Percentiles rank a stretch among this genome's conserved stretches.
Conservation (phyloP, 2,329 filamentous ascomycete species). For the Aspergillus intermedius region DNA sequence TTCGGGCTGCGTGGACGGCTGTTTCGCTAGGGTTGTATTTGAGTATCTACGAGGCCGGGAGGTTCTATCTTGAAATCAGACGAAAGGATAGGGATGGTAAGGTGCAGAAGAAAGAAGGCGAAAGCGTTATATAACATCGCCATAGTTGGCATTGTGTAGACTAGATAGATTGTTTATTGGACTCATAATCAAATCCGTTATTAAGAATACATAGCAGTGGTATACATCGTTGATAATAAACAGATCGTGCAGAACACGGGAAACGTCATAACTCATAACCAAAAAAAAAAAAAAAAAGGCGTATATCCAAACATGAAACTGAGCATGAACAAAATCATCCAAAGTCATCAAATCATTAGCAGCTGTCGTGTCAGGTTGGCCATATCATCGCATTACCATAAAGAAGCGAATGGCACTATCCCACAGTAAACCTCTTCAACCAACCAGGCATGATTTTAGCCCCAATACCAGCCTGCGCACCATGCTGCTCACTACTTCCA, state of each 20-base stretch:
- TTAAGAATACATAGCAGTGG: too few relatives aligned
- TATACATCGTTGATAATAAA: too few relatives aligned
- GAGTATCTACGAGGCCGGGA: constrained; percentile 76
- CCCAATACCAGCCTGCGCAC: constrained; percentile 20
- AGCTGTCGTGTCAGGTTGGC: too few relatives aligned
- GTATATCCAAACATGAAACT: constrained; percentile 2
- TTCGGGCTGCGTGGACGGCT: constrained; percentile 75
- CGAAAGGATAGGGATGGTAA: constrained; percentile 14
- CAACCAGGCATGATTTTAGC: constrained; percentile 33
- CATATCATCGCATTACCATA: too few relatives aligned
- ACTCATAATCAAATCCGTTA: too few relatives aligned
- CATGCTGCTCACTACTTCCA: constrained; percentile 35
- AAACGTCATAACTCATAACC: constrained; percentile 3
- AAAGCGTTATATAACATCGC: constrained; percentile 4
- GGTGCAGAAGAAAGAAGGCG: not conserved
- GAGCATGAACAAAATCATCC: constrained; percentile 3
- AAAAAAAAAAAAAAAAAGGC: not conserved
- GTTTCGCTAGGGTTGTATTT: constrained; percentile 78
- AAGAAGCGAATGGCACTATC: too few relatives aligned
- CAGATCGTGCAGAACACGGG: too few relatives aligned
- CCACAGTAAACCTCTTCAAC: constrained; percentile 37
- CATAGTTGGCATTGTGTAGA: not conserved
- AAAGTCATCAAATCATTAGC: not conserved
- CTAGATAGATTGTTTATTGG: too few relatives aligned
- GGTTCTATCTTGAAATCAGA: constrained; percentile 49